These are phyloP conservation scores for Aspergillus ellipticus DNA, from an alignment of 495 filamentous ascomycete species.

Conservation along the genomic window DNA sequence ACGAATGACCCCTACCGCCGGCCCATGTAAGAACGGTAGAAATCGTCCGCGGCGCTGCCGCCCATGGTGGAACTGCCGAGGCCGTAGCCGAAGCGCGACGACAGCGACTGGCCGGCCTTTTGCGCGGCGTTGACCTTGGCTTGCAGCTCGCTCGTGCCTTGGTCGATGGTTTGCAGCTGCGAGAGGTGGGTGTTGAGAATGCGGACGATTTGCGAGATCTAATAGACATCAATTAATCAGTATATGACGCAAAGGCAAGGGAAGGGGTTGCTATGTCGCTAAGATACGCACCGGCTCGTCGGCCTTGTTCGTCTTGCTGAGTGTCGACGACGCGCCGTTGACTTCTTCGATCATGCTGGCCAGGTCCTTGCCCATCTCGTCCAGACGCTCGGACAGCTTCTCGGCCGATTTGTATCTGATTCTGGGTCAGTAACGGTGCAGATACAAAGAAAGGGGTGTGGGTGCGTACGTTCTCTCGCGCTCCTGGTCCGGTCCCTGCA, in stretches of 20 bases:
- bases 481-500: conserved; percentile 87
- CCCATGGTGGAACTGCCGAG: conserved; percentile 54
- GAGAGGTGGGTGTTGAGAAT: conserved; percentile 89
- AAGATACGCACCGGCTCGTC: conserved; percentile 80
- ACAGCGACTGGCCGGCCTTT: conserved; percentile 65
- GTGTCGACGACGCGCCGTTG: conserved; percentile 74
- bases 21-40: conserved; percentile 75
- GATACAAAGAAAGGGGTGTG: background rate
- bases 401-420: conserved; percentile 79
- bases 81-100: conserved; percentile 58
- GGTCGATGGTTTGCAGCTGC: conserved; percentile 87
- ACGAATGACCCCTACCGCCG: conserved; percentile 42
- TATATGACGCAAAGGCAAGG: background rate
- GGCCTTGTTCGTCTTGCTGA: conserved; percentile 82
- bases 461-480: conserved; percentile 73
- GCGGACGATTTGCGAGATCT: conserved; percentile 90
- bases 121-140: conserved; percentile 75
- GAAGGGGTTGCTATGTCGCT: too few relatives aligned
- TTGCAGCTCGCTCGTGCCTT: conserved; percentile 73
- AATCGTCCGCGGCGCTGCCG: conserved; percentile 68
- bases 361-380: conserved; percentile 88
- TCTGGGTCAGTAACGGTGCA: conserved; percentile 1
- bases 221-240: conserved; percentile 3
- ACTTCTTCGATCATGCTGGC: conserved; percentile 97
- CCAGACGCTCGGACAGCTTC: conserved; percentile 78